A percentile compares a stretch with the other conserved stretches of the same genome.
These are phyloP conservation scores for Suhomyces bolitotheri DNA, from an alignment of 1,139 yeast genomes.

Conservation along the genomic window DNA sequence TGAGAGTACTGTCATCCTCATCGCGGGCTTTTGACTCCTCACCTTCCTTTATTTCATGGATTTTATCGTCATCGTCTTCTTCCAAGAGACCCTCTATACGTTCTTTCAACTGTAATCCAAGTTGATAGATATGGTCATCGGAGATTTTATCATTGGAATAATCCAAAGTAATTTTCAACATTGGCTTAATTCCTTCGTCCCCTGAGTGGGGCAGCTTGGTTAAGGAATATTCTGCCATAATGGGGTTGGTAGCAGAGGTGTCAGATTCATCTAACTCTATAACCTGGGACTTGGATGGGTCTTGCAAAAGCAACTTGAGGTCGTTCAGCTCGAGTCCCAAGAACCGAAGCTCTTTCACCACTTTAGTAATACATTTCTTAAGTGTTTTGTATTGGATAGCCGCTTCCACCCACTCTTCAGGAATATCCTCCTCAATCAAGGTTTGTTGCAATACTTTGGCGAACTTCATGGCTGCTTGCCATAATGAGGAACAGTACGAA, in stretches of 20 bases:
- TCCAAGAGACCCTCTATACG: constrained; percentile 32
- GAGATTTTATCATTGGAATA: constrained; percentile 31
- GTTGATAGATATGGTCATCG: constrained; percentile 38
- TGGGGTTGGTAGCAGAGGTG: constrained; percentile 40
- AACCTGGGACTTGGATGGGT: constrained; percentile 25
- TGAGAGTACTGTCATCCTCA: background rate
- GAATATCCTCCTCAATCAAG: constrained; percentile 59
- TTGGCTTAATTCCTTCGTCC: constrained; percentile 31
- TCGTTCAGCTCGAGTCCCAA: constrained; percentile 56
- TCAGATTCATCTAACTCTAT: constrained; percentile 36
- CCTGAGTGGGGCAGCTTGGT: constrained; percentile 28
- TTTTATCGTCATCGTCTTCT: constrained; percentile 19
- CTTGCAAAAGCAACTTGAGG: constrained; percentile 43
- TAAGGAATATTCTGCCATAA: constrained; percentile 45
- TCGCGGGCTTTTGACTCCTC: constrained; percentile 4
- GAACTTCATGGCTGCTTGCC: constrained; percentile 54
- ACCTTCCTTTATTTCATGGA: constrained; percentile 3
- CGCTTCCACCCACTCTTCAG: constrained; percentile 66
- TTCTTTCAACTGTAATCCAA: constrained; percentile 33
- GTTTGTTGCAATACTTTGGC: constrained; percentile 70
- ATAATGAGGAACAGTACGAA: too few relatives aligned
- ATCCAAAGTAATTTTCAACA: constrained; percentile 41
- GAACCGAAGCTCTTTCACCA: constrained; percentile 57
- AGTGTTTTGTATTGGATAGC: constrained; percentile 73
- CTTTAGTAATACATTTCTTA: constrained; percentile 63